Evolutionary conservation across 2,329 filamentous ascomycete species (phyloP).

Genomic region (Colletotrichum tofieldiae): DNA sequence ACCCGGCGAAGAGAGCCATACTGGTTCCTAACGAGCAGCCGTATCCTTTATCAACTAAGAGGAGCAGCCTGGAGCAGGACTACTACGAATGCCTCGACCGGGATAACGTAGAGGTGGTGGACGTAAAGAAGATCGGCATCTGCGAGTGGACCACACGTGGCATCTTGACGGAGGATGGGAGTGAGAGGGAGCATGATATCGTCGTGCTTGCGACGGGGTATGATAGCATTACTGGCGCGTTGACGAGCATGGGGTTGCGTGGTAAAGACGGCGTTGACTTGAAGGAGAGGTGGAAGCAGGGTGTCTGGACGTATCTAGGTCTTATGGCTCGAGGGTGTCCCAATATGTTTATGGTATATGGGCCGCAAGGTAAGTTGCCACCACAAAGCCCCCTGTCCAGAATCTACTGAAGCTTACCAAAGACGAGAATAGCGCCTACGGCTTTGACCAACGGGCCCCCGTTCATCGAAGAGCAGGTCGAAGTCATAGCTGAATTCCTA

Average conservation of each 20-base stretch:
- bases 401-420: not conserved
- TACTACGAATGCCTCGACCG: slow-evolving; percentile 67
- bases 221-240: slow-evolving; percentile 52
- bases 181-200: slow-evolving; percentile 54
- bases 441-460: slow-evolving; percentile 44
- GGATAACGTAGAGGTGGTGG: slow-evolving; percentile 61
- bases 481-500: slow-evolving; percentile 41
- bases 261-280: slow-evolving; percentile 49
- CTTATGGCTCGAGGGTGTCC: slow-evolving; percentile 44
- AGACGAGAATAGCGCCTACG: slow-evolving; percentile 36
- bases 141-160: slow-evolving; percentile 56
- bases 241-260: slow-evolving; percentile 51
- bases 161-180: slow-evolving; percentile 56
- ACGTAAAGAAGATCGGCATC: slow-evolving; percentile 61
- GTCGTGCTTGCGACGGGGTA: slow-evolving; percentile 55
- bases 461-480: slow-evolving; percentile 42
- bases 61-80: slow-evolving; percentile 61
- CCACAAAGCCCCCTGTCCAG: not conserved
- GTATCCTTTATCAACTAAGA: slow-evolving; percentile 64
- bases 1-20: slow-evolving; percentile 60
- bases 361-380: slow-evolving; percentile 44
- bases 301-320: slow-evolving; percentile 50
- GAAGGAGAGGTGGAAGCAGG: slow-evolving; percentile 52
- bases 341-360: slow-evolving; percentile 47
- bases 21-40: slow-evolving; percentile 63